These are phyloP conservation scores for Nannochloris sp. DNA, from an alignment of 139 green algal genomes.

Conservation along the genomic window DNA sequence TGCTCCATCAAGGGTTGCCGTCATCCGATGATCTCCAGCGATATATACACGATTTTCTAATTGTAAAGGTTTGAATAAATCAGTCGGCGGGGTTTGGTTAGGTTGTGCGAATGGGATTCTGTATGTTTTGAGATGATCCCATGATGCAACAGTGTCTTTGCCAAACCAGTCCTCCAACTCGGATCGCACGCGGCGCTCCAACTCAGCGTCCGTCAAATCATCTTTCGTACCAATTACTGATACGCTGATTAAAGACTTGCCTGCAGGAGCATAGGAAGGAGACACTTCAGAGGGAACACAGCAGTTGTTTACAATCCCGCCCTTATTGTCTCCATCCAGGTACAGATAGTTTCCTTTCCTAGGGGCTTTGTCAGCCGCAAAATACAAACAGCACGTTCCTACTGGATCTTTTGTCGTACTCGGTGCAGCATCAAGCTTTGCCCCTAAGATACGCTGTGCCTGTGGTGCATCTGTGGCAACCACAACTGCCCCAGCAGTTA, in stretches of 20 bases:
- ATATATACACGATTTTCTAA: constrained; percentile 63
- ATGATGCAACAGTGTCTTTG: constrained; percentile 23
- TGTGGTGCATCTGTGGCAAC: constrained; percentile 76
- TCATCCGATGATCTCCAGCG: constrained; percentile 80
- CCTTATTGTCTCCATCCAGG: constrained; percentile 70
- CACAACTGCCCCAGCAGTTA: constrained; percentile 65
- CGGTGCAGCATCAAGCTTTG: constrained; percentile 14
- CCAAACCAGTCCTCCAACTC: constrained; percentile 9
- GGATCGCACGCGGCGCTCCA: constrained; percentile 33
- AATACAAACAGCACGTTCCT: constrained; percentile 86
- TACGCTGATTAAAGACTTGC: constrained; percentile 78
- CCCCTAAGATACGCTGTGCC: constrained; percentile 55
- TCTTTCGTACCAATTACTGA: constrained; percentile 72
- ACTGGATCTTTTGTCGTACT: constrained; percentile 55
- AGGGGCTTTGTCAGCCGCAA: constrained; percentile 24
- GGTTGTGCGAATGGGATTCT: constrained; percentile 92
- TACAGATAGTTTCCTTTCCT: constrained; percentile 65
- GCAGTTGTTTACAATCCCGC: constrained; percentile 86
- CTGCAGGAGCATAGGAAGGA: constrained; percentile 74
- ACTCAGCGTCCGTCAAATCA: constrained; percentile 59
- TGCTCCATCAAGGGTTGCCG: constrained; percentile 85
- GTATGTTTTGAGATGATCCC: constrained; percentile 80
- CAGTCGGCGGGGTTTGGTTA: constrained; percentile 69
- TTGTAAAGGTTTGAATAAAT: constrained; percentile 50
- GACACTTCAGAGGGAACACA: constrained; percentile 88